Conservation (phyloP, 768 basidiomycete genomes). For the Multifurca ochricompacta region DNA sequence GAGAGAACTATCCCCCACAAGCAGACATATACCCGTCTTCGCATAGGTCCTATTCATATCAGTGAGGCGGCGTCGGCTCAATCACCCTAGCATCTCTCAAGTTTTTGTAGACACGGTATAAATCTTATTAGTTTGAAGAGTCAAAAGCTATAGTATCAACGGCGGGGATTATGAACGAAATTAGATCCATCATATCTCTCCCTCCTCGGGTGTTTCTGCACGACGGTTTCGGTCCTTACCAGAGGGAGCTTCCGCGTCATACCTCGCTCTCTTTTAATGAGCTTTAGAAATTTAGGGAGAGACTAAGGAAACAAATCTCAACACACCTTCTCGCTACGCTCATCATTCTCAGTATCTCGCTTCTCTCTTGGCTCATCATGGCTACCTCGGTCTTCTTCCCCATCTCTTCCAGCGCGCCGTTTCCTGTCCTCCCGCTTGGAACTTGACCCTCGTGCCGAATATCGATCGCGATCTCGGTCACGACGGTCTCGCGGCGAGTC, state of each 20-base stretch:
- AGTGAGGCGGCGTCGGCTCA: constrained; percentile 15
- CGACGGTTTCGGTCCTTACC: constrained; percentile 36
- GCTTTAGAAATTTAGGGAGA: constrained; percentile 1
- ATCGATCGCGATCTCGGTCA: constrained; percentile 34
- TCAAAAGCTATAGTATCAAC: background rate
- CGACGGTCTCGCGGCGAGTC: constrained; percentile 24
- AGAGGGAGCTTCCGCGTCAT: constrained; percentile 32
- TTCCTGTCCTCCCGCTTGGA: constrained; percentile 49
- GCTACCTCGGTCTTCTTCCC: constrained; percentile 47
- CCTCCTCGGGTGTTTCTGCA: constrained; percentile 77
- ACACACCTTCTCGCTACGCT: constrained; percentile 46
- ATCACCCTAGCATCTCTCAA: constrained; percentile 25
- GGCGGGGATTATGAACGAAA: background rate
- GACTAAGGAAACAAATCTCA: background rate
- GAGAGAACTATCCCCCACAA: constrained; percentile 90
- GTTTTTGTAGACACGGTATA: constrained; percentile 1
- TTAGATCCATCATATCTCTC: constrained; percentile 53
- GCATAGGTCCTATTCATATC: constrained; percentile 75
- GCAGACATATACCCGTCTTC: constrained; percentile 90
- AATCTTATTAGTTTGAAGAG: background rate
- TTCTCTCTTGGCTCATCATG: constrained; percentile 28
- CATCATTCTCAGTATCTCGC: constrained; percentile 36
- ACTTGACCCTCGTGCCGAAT: constrained; percentile 46
- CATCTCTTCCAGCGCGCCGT: constrained; percentile 33
- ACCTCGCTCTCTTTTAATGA: constrained; percentile 51